Base-by-base conservation (phyloP, 2,329 filamentous ascomycete genomes). In the Phialocephala subalpina region DNA sequence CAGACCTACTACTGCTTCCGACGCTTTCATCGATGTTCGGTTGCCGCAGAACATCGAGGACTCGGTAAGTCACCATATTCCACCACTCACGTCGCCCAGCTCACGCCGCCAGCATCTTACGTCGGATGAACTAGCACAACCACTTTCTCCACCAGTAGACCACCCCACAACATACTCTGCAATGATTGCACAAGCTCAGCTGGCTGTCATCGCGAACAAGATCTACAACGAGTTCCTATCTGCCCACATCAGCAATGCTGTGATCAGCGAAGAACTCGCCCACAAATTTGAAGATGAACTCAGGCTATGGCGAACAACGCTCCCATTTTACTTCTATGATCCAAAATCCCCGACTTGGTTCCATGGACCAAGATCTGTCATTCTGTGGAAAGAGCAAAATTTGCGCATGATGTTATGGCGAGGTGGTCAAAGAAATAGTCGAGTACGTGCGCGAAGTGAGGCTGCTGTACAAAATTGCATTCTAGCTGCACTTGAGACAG, bases 41-140 rank as follows among this genome's bases (percentile, higher is more conserved):
- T 70, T 81, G 1, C 81, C 81, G 0, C 72, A 78, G 20, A 84
- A 84, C 62, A 75, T 83, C 2, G 77, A 82, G 47, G 82, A 84
- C 60, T 77, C 77, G 65, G 81, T 76, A 71, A 45, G 67, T 56
- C n/a, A 9, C 2, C 18, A 11, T 27, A 29, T n/a, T n/a, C n/a
- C 12, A 14, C 47, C 9, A 5, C 38, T 12, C 42, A n/a, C 11
- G 12, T 29, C 33, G 42, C 9, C 11, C 16, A 52, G 27, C 38
- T 36, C 52, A 49, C 35, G 38, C 33, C 7, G 36, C 25, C 22
- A 65, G 62, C 58, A 70, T 42, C 22, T 72, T 18, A 63, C 64
- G 0, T 66, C 65, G 3, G 59, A 68, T 20, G 70, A 71, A 2
- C 60, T 73, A 9, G 40, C 60, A 9, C 66, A 63, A 1, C 53